Evolutionary conservation across 2,329 filamentous ascomycete genomes (phyloP).

Genomic region (Macrophomina phaseolina): DNA sequence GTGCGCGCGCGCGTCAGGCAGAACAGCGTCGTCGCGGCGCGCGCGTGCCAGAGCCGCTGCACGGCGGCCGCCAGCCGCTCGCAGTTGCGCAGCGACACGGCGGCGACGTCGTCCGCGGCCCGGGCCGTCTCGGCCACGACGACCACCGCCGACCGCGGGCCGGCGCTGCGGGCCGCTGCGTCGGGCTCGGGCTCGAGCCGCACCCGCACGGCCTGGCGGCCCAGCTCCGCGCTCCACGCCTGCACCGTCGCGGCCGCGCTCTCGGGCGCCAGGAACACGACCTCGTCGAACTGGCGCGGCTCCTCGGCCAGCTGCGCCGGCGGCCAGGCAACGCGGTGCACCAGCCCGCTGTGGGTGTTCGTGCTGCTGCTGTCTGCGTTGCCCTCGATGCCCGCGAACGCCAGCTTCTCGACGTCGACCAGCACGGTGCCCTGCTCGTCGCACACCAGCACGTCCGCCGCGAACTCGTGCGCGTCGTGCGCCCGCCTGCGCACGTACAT

Average conservation of each 20-base stretch:
- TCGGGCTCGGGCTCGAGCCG: too few relatives aligned
- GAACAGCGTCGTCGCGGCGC: conserved; percentile 36
- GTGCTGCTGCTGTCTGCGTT: conserved; percentile 32
- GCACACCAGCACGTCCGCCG: conserved; percentile 39
- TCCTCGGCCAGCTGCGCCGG: conserved; percentile 42
- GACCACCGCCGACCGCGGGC: conserved; percentile 13
- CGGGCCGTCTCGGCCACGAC: conserved; percentile 31
- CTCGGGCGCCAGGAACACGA: conserved; percentile 33
- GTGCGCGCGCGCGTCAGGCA: conserved; percentile 36
- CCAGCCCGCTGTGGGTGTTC: conserved; percentile 40
- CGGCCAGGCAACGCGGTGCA: conserved; percentile 48
- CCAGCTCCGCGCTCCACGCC: too few relatives aligned
- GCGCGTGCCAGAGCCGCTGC: background rate
- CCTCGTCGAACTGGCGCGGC: conserved; percentile 34
- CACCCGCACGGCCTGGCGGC: too few relatives aligned
- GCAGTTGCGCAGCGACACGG: background rate
- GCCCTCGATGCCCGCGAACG: conserved; percentile 49
- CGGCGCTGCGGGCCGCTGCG: background rate
- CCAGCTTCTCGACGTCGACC: conserved; percentile 43
- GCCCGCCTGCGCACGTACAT: conserved; percentile 40
- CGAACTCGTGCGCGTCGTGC: conserved; percentile 35
- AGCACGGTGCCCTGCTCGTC: conserved; percentile 39
- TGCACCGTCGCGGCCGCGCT: conserved; percentile 21
- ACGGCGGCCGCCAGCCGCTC: too few relatives aligned
- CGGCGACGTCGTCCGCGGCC: conserved; percentile 30